phyloP scores from a whole-genome alignment of 148 eudicot species.

The Cornus controversa region DNA sequence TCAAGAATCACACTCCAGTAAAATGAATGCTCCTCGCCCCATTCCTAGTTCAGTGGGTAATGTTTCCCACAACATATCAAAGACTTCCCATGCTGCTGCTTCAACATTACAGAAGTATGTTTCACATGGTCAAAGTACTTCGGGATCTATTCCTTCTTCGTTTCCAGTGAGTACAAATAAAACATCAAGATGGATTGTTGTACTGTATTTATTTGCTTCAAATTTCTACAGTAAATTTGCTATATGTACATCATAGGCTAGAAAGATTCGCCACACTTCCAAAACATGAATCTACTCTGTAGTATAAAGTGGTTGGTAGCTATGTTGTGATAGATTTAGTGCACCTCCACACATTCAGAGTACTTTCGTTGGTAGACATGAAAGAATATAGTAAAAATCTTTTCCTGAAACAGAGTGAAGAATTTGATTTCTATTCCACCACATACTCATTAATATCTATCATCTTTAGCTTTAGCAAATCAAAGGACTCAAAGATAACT shows the following conservation, averaged over 20 bases:
- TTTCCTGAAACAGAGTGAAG: too few species aligned
- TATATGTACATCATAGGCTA: neutral
- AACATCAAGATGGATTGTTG: neutral
- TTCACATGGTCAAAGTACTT: constrained; percentile 8
- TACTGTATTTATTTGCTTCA: neutral
- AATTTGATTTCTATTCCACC: too few species aligned
- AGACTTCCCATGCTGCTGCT: constrained; percentile 1
- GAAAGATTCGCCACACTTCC: neutral
- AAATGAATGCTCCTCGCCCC: constrained; percentile 8
- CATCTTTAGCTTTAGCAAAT: too few species aligned
- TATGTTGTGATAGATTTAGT: neutral
- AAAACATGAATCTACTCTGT: neutral
- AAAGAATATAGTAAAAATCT: neutral
- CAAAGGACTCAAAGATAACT: too few species aligned
- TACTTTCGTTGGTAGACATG: neutral
- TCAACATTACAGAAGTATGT: constrained; percentile 12
- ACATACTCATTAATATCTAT: too few species aligned
- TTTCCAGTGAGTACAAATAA: constrained; percentile 16
- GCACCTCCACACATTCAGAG: neutral
- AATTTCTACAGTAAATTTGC: neutral
- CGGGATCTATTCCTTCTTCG: neutral
- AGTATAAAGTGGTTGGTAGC: neutral
- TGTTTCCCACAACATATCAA: neutral
- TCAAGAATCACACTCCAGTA: constrained; percentile 3
- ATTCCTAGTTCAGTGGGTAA: neutral